A percentile compares a stretch with the other conserved stretches of the same genome.
Evolutionary conservation across 2,329 filamentous ascomycete species (phyloP).

Genomic region (Arthrinium phaeospermum): DNA sequence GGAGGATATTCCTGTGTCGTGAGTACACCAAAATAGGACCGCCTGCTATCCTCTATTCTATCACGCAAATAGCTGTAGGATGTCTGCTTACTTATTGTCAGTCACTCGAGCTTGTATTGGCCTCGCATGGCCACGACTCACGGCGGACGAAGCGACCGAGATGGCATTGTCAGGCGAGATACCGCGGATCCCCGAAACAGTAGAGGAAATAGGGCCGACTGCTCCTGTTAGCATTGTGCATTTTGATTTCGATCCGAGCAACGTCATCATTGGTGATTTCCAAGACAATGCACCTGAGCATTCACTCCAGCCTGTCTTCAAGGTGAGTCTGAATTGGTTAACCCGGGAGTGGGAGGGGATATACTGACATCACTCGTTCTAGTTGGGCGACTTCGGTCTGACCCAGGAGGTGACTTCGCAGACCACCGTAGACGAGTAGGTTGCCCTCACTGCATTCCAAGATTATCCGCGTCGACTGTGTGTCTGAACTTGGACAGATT

Average conservation of each 20-base stretch:
- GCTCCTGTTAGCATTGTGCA: conserved; percentile 7
- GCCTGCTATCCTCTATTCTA: neutral
- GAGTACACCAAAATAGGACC: neutral
- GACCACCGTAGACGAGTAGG: neutral
- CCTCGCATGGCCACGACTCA: neutral
- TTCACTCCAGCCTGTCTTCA: neutral
- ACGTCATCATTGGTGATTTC: conserved; percentile 1
- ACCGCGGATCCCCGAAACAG: neutral
- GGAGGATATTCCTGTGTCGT: neutral
- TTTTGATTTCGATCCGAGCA: conserved; percentile 11
- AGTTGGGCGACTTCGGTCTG: conserved; percentile 13
- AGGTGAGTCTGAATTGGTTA: neutral
- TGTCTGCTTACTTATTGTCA: neutral
- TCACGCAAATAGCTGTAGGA: neutral
- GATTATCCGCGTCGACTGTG: too few relatives aligned
- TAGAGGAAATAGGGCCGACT: neutral
- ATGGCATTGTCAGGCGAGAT: neutral
- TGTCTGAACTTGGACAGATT: neutral
- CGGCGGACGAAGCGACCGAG: neutral
- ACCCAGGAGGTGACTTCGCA: neutral
- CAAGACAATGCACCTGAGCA: neutral
- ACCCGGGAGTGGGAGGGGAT: neutral
- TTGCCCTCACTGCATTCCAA: neutral
- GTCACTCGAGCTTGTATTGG: neutral
- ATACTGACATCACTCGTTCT: neutral